phyloP scores from a whole-genome alignment of 176 grass and related monocot genomes.

The Raddia guianensis region DNA sequence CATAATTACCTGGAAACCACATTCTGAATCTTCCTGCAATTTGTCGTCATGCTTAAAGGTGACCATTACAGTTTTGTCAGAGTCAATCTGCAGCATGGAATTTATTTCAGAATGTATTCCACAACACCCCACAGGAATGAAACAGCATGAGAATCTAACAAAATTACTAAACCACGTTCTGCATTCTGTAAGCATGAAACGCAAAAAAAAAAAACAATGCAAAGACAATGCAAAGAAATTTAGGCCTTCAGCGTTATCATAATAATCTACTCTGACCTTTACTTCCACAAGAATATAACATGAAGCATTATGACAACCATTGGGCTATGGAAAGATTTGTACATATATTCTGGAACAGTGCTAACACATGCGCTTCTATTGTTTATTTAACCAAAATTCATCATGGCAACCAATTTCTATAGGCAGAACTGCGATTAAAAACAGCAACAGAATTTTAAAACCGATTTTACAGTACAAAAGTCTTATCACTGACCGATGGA shows the following conservation, averaged over 20 bases:
- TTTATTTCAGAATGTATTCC: conserved; percentile 8
- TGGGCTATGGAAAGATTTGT: background rate
- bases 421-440: conserved; percentile 1
- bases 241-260: background rate
- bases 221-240: background rate
- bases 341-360: background rate
- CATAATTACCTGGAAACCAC: conserved; percentile 76
- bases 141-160: background rate
- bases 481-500: conserved; percentile 55
- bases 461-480: background rate
- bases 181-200: background rate
- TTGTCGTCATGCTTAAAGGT: conserved; percentile 96
- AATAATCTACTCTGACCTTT: background rate
- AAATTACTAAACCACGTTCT: too few relatives aligned
- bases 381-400: conserved; percentile 15
- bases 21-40: conserved; percentile 82
- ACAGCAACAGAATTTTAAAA: conserved; percentile 5
- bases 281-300: background rate
- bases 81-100: conserved; percentile 70
- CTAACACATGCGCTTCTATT: background rate
- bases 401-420: background rate
- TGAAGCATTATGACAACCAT: background rate
- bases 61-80: conserved; percentile 93
- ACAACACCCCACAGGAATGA: background rate
- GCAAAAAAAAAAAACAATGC: background rate